These are phyloP conservation scores for Isochrysis galbana DNA, from an alignment of 78 protist species.

Conservation along the genomic window DNA sequence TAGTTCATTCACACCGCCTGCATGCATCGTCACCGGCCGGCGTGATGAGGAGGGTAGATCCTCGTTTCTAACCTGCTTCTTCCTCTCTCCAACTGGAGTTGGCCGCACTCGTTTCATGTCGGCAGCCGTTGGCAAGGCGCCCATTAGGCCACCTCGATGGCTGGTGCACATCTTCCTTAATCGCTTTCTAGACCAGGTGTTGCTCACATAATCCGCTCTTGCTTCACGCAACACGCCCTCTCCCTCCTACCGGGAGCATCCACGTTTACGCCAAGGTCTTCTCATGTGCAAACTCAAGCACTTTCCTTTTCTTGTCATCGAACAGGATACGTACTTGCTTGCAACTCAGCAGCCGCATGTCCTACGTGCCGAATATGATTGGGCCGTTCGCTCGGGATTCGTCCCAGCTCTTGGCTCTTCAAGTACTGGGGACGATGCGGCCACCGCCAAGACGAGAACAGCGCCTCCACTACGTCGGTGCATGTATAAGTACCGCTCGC, in stretches of 20 bases:
- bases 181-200: conserved; percentile 11
- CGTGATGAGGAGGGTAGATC: neutral
- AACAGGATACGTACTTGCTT: conserved; percentile 8
- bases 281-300: too few relatives aligned
- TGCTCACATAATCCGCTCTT: too few relatives aligned
- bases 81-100: neutral
- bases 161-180: neutral
- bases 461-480: neutral
- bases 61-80: neutral
- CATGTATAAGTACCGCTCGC: neutral
- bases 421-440: neutral
- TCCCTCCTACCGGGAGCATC: too few relatives aligned
- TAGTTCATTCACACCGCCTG: neutral
- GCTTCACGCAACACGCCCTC: too few relatives aligned
- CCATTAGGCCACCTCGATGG: neutral
- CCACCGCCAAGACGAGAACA: neutral
- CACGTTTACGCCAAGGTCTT: too few relatives aligned
- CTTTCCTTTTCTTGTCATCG: too few relatives aligned
- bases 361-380: neutral
- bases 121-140: neutral
- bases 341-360: conserved; percentile 12
- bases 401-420: neutral
- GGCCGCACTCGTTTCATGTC: neutral
- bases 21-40: neutral
- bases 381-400: neutral